phyloP scores from a whole-genome alignment of 1,284 basidiomycete genomes.

The Puccinia novopanici region DNA sequence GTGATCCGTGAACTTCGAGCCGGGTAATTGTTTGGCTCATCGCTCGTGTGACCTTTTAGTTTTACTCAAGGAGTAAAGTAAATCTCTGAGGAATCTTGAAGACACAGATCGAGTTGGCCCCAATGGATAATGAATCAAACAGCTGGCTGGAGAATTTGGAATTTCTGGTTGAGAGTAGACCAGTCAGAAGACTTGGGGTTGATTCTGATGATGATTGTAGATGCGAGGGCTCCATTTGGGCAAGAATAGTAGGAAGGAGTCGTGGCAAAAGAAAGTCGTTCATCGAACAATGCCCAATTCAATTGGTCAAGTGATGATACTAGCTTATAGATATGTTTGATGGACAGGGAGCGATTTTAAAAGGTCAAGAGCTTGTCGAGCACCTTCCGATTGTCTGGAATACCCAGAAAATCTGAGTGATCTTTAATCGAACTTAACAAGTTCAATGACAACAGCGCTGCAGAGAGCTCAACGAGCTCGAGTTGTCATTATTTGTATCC shows the following conservation, averaged over 20 bases:
- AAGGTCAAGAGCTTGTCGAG: constrained; percentile 26
- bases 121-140: constrained; percentile 57
- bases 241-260: constrained; percentile 6
- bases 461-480: constrained; percentile 5
- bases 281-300: constrained; percentile 41
- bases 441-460: constrained; percentile 28
- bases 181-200: constrained; percentile 35
- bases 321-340: constrained; percentile 21
- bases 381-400: constrained; percentile 25
- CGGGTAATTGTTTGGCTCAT: constrained; percentile 6
- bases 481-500: neutral
- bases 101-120: constrained; percentile 53
- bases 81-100: constrained; percentile 9
- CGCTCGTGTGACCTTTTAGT: constrained; percentile 58
- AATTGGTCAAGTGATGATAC: constrained; percentile 35
- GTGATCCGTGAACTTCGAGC: too few relatives aligned
- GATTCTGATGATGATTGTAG: neutral
- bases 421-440: constrained; percentile 35
- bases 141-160: neutral
- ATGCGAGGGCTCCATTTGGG: constrained; percentile 19
- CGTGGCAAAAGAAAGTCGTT: constrained; percentile 38
- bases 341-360: constrained; percentile 1
- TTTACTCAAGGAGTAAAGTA: constrained; percentile 62
- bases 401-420: constrained; percentile 32
- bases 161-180: constrained; percentile 30